These are phyloP conservation scores for Panaeolus cyanescens DNA, from an alignment of 768 basidiomycete genomes.

Conservation along the genomic window DNA sequence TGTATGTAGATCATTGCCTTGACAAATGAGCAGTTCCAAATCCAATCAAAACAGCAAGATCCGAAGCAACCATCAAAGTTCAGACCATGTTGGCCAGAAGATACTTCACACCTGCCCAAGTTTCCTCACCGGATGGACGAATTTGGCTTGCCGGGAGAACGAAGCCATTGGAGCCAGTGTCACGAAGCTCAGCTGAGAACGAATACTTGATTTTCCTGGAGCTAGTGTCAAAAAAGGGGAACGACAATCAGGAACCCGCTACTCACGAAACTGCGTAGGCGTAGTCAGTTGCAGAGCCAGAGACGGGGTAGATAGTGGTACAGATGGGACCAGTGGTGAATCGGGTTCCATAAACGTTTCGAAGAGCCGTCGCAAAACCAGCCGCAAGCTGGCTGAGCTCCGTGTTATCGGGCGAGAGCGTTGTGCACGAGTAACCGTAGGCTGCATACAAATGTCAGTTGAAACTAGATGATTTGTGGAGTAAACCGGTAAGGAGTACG, in stretches of 20 bases:
- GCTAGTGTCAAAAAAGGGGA: neutral
- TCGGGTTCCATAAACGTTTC: neutral
- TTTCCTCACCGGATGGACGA: constrained; percentile 2
- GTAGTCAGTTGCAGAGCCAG: constrained; percentile 1
- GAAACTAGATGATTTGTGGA: neutral
- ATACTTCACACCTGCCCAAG: constrained; percentile 6
- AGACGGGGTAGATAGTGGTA: constrained; percentile 3
- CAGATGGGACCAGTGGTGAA: constrained; percentile 7
- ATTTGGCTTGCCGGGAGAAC: constrained; percentile 4
- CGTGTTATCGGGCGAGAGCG: neutral
- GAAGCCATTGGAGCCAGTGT: constrained; percentile 5
- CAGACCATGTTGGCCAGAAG: constrained; percentile 3
- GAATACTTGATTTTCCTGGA: constrained; percentile 9
- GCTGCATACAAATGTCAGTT: neutral
- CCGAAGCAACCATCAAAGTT: neutral
- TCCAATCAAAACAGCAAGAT: too few relatives aligned
- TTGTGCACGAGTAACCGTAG: constrained; percentile 4
- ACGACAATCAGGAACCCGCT: neutral
- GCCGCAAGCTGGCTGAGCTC: constrained; percentile 1
- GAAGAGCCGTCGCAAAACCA: neutral
- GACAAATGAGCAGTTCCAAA: too few relatives aligned
- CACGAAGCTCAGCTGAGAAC: constrained; percentile 7
- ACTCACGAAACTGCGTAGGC: constrained; percentile 7
- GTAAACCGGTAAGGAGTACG: neutral
- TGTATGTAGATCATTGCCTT: too few relatives aligned